Evolutionary conservation across 441 rosid genomes (phyloP).

Genomic region (Eutrema salsugineum): DNA sequence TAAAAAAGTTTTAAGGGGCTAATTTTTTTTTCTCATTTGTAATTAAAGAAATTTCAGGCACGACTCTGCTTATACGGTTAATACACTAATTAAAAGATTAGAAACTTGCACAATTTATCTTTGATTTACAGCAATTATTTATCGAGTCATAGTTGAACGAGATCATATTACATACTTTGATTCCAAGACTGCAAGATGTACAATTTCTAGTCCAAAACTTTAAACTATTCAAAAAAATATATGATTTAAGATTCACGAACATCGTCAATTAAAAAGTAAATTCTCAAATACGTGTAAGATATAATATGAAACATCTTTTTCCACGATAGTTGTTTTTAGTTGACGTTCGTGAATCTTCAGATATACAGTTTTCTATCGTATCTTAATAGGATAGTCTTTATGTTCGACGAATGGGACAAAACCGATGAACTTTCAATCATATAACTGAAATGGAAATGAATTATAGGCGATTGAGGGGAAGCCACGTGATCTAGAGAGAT

Average conservation of each 20-base stretch:
- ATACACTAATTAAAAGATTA: not conserved
- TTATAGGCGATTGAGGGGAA: not conserved
- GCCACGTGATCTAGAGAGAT: slow-evolving; percentile 14
- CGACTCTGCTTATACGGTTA: not conserved
- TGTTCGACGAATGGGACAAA: slow-evolving; percentile 13
- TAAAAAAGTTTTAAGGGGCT: too few species aligned
- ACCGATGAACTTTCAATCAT: not conserved
- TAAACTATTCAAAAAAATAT: too few species aligned
- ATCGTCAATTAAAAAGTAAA: not conserved
- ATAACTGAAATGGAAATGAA: not conserved
- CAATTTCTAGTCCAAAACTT: too few species aligned
- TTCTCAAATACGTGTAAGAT: not conserved
- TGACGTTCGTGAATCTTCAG: slow-evolving; percentile 8
- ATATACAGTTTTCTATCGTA: not conserved
- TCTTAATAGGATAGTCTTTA: not conserved
- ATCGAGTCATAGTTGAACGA: not conserved
- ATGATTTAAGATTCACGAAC: not conserved
- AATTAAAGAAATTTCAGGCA: too few species aligned
- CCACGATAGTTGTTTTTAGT: not conserved
- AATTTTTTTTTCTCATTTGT: too few species aligned
- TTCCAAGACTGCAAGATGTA: too few species aligned
- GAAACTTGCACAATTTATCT: not conserved
- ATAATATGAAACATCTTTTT: not conserved
- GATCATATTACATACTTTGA: too few species aligned
- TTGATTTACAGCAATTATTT: not conserved